These are phyloP conservation scores for Plasmodium gonderi DNA, from an alignment of 169 alveolate genomes.

Conservation along the genomic window DNA sequence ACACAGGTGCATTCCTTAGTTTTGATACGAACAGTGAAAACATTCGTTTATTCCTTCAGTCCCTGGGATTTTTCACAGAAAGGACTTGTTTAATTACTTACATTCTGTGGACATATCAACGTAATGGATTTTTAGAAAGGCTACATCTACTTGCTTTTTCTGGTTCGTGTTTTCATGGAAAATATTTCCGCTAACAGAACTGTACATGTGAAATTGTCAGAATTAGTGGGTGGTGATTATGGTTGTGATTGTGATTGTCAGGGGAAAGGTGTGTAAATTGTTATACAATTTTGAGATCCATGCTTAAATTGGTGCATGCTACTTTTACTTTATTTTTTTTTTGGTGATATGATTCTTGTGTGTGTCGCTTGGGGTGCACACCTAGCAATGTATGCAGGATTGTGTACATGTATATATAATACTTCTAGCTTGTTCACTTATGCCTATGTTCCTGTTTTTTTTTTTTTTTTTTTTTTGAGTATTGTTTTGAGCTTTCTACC, in stretches of 20 bases:
- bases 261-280: not conserved
- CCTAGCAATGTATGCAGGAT: too few species aligned
- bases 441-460: not conserved
- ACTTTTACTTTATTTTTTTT: not conserved
- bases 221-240: too few species aligned
- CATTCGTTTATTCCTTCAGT: too few species aligned
- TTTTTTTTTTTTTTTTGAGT: not conserved
- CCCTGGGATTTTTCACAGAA: not conserved
- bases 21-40: too few species aligned
- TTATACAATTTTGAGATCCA: not conserved
- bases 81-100: not conserved
- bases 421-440: too few species aligned
- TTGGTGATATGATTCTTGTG: not conserved
- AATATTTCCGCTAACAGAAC: not conserved
- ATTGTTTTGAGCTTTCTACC: too few species aligned
- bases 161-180: not conserved
- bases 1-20: not conserved
- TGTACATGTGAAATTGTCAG: too few species aligned
- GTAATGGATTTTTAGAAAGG: conserved; percentile 16
- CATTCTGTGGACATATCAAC: conserved; percentile 20
- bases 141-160: not conserved
- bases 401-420: too few species aligned
- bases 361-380: not conserved
- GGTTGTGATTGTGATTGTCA: too few species aligned
- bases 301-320: not conserved